A percentile compares a stretch with the other conserved stretches of the same genome.
Conservation (phyloP, 1,284 basidiomycete species). For the Moesziomyces globuligerus region DNA sequence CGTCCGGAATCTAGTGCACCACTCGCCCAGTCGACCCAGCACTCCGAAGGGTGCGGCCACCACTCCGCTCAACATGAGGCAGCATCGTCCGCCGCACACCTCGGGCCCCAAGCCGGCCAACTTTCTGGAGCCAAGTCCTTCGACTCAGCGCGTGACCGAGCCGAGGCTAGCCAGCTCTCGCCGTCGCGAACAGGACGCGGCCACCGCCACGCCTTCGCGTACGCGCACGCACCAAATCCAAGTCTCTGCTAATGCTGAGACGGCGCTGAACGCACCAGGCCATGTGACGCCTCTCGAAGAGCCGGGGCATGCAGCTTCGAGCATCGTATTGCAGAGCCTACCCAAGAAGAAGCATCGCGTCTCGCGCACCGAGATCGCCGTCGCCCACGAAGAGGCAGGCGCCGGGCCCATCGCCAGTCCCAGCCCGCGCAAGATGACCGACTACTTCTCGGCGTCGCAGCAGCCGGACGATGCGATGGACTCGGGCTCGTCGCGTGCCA, state of each 20-base stretch:
- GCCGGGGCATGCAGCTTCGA: slow-evolving; percentile 2
- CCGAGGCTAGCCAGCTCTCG: slow-evolving; percentile 4
- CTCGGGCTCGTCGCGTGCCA: slow-evolving; percentile 6
- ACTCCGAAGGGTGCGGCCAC: slow-evolving; percentile 33
- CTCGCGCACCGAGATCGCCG: slow-evolving; percentile 35
- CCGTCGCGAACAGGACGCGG: slow-evolving; percentile 1
- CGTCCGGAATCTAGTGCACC: slow-evolving; percentile 27
- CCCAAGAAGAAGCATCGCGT: slow-evolving; percentile 50
- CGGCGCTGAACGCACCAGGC: background rate
- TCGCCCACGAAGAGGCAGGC: slow-evolving; percentile 50
- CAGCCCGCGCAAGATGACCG: slow-evolving; percentile 36
- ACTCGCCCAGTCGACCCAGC: slow-evolving; percentile 13
- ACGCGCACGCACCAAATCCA: background rate
- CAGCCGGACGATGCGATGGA: background rate
- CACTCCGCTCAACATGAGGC: slow-evolving; percentile 27
- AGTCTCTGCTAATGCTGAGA: too few relatives aligned
- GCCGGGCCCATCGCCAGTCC: slow-evolving; percentile 41
- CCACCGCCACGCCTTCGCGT: slow-evolving; percentile 20
- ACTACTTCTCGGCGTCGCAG: slow-evolving; percentile 23
- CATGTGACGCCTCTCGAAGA: slow-evolving; percentile 17
- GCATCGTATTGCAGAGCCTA: slow-evolving; percentile 22
- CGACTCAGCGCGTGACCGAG: slow-evolving; percentile 32
- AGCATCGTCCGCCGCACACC: slow-evolving; percentile 38
- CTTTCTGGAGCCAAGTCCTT: slow-evolving; percentile 34
- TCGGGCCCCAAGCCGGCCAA: slow-evolving; percentile 33